Evolutionary conservation across 2,329 filamentous ascomycete genomes (phyloP), one percentile per base, ranked within the genome.

Genomic region (Fulvia fulva): DNA sequence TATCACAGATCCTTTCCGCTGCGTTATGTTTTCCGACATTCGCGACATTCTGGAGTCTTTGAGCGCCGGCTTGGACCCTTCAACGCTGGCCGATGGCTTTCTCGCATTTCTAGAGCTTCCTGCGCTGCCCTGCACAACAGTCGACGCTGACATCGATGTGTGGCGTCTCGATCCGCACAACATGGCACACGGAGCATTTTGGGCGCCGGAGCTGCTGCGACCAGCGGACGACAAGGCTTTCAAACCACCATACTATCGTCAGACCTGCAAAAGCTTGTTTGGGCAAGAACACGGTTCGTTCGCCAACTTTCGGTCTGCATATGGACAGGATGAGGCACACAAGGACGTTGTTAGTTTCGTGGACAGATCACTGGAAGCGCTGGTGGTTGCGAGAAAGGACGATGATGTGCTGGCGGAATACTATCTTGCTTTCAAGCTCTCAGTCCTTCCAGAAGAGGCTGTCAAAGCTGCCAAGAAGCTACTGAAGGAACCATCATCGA

Each of bases 21-120:
- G 94, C 3, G 83, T 96, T 47, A 83, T 97, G 68, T 91, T 87
- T 65, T 83, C 85, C 0, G 94, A 97, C 70, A 78, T 97, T 21
- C 76, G 84, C 61, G 79, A 83, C 0, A 79, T 88, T 26, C 69
- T 96, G 1, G 75, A 85, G 30, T 67, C 75, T 55, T 5, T 69
- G 69, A 25, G 64, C 79, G 57, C 55, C 69, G 56, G 59, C 59
- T 49, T 69, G 2, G 68, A 83, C 0, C 73, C 70, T 7, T 67
- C 72, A 9, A 71, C 80, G 26, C 72, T 95, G 0, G 55, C 94
- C 21, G 83, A 92, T 66, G 85, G 86, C 2, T 91, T 92, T 30
- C 65, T 80, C 4, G 71, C 66, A 32, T 80, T 76, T 60, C 70
- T 73, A 45, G 65, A 67, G 12, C 57, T 79, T 23, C 88, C 90